Evolutionary conservation across 73 alveolate genomes (phyloP), one percentile per base, ranked within the genome.

Genomic region (Breviolum minutum): DNA sequence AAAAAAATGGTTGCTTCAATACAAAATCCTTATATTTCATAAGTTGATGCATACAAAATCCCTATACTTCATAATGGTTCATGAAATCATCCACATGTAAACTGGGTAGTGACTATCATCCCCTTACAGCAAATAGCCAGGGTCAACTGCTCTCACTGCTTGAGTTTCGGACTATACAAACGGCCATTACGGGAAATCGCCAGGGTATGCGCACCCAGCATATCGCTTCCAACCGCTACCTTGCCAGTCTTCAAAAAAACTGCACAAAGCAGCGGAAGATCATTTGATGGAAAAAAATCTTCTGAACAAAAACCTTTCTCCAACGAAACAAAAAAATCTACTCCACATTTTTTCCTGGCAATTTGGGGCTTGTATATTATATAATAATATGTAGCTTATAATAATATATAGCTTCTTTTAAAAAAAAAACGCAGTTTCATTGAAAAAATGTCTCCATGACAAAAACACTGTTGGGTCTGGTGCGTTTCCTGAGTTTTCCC

Each of bases 201-300:
- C 85, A 94, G 85, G 6, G 94, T 79, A 29, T 94, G 99, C 17
- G 99, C 99, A 24, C 99, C 99, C 85, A 94, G 92, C 99, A 94
- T 94, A 76, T 94, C 99, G 84, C 99, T 80, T 30, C 99, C 99
- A 82, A 80, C 99, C 9, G 99, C 82, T 17, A 94, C 99, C 99
- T 92, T 32, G 54, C 60, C 62, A 79, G 19, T 32, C 7, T 30
- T 62, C 64, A 29, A 63, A 29, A 19, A 74, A 20, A 14, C 61
- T 12, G n/a, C 32, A 26, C 84, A 22, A 68, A 4, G 6, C n/a
- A 40, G 54, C 54, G 54, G 54, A 40, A 40, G 54, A 40, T 40
- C 26, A 27, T 76, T 32, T 32, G 20, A 17, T 22, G n/a, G n/a
- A 20, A n/a, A 22, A n/a, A 13, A 32, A 17, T 22, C 30, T 69